These are phyloP conservation scores for Oxytropis ochrocephala DNA, from an alignment of 306 rosid genomes.

Conservation along the genomic window DNA sequence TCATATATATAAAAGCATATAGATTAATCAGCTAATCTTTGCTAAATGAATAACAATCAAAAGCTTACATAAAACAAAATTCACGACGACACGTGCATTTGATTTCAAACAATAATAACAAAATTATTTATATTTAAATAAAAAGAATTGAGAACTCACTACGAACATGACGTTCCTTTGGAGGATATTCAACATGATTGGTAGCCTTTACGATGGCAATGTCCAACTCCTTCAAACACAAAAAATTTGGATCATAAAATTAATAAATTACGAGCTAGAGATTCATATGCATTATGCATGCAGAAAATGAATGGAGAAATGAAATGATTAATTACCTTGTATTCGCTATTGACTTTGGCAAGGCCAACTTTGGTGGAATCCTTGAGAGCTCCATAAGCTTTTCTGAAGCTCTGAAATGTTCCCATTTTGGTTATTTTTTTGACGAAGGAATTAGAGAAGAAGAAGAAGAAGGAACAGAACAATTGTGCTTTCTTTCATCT, in stretches of 20 bases:
- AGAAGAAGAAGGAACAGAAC: constrained; percentile 40
- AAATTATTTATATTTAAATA: not conserved
- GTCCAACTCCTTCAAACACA: constrained; percentile 71
- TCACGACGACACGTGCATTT: not conserved
- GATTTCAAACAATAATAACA: not conserved
- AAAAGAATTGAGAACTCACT: constrained; percentile 42
- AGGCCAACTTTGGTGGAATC: constrained; percentile 97
- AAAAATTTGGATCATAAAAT: not conserved
- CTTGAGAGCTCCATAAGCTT: constrained; percentile 95
- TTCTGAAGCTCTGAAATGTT: constrained; percentile 76
- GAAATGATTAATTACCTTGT: constrained; percentile 49
- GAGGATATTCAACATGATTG: constrained; percentile 91
- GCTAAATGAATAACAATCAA: not conserved
- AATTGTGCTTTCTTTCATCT: constrained; percentile 25
- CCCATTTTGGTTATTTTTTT: constrained; percentile 45
- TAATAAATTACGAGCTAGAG: not conserved
- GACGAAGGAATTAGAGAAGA: constrained; percentile 21
- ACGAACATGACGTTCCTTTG: constrained; percentile 93
- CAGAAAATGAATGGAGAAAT: not conserved
- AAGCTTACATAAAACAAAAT: not conserved
- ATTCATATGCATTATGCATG: not conserved
- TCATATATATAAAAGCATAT: not conserved
- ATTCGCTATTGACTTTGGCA: constrained; percentile 94
- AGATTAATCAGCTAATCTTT: not conserved
- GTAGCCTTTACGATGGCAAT: constrained; percentile 92